Evolutionary conservation across 495 filamentous ascomycete species (phyloP).

Genomic region (Daldinia loculata): DNA sequence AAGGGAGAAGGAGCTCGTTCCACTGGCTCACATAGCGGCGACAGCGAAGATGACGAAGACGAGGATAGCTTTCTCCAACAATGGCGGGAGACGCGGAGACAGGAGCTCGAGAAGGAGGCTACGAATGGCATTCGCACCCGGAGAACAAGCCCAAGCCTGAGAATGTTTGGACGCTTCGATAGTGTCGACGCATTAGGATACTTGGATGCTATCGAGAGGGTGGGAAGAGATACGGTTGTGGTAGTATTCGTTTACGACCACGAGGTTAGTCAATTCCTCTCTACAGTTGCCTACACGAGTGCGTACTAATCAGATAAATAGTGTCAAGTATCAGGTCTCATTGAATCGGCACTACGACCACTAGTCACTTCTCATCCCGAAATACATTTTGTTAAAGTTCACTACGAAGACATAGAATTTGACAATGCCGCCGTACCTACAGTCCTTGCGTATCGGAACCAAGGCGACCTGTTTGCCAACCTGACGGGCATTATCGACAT

Average conservation of each 20-base stretch:
- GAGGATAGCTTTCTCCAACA: conserved; percentile 84
- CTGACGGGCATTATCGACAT: conserved; percentile 85
- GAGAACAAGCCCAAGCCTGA: conserved; percentile 73
- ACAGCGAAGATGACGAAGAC: conserved; percentile 68
- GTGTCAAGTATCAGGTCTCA: conserved; percentile 76
- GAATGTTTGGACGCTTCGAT: conserved; percentile 79
- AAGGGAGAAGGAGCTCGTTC: conserved; percentile 16
- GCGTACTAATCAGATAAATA: conserved; percentile 51
- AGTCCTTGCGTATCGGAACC: conserved; percentile 82
- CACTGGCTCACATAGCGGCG: conserved; percentile 45
- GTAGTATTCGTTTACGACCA: conserved; percentile 95
- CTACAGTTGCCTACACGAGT: background rate
- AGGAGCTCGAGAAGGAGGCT: conserved; percentile 72
- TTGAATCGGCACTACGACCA: conserved; percentile 77
- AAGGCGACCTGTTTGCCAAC: conserved; percentile 89
- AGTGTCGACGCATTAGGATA: conserved; percentile 90
- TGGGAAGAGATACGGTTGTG: conserved; percentile 81
- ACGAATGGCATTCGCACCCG: conserved; percentile 57
- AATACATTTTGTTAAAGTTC: conserved; percentile 88
- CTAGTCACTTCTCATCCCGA: conserved; percentile 74
- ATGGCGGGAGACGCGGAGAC: conserved; percentile 82
- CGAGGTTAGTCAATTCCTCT: conserved; percentile 65
- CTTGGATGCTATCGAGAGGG: conserved; percentile 93
- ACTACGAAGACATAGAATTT: conserved; percentile 94
- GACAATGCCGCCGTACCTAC: conserved; percentile 89